Conservation (phyloP, 371 early-diverging fungal species). For the Mortierella sp. region DNA sequence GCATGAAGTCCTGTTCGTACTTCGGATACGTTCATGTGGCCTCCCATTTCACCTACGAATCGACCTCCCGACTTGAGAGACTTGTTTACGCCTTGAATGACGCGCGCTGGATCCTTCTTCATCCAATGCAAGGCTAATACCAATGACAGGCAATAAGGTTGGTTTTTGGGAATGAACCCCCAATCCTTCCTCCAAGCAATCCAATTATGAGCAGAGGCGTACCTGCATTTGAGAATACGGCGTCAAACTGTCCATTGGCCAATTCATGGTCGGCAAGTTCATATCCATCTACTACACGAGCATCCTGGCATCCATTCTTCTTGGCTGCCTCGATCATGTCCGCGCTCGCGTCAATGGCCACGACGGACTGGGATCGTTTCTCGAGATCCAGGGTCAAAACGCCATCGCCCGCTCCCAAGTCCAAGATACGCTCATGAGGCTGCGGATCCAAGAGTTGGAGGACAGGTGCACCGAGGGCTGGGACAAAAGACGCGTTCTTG, state of each 20-base stretch:
- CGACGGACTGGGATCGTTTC: conserved; percentile 57
- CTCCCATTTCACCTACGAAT: conserved; percentile 67
- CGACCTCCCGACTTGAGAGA: conserved; percentile 67
- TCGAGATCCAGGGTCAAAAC: conserved; percentile 65
- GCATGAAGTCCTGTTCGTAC: conserved; percentile 68
- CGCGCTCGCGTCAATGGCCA: conserved; percentile 71
- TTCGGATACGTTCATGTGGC: conserved; percentile 40
- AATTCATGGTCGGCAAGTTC: conserved; percentile 58
- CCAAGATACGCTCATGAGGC: conserved; percentile 65
- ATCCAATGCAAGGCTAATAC: conserved; percentile 83
- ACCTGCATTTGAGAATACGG: conserved; percentile 73
- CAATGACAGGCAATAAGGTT: no score
- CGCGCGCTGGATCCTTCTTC: conserved; percentile 68
- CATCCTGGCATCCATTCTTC: conserved; percentile 36
- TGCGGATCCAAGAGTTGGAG: conserved; percentile 61
- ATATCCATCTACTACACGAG: conserved; percentile 66
- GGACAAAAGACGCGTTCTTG: conserved; percentile 70
- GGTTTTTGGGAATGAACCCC: no score
- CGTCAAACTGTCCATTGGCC: conserved; percentile 62
- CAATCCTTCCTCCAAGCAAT: neutral
- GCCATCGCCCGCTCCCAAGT: conserved; percentile 83
- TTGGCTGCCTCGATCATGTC: conserved; percentile 69
- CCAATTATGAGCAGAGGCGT: conserved; percentile 2
- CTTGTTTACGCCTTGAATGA: conserved; percentile 65
- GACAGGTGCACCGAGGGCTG: conserved; percentile 62